Conservation (phyloP, 352 stramenopile genomes). For the Globisporangium cylindrosporum region DNA sequence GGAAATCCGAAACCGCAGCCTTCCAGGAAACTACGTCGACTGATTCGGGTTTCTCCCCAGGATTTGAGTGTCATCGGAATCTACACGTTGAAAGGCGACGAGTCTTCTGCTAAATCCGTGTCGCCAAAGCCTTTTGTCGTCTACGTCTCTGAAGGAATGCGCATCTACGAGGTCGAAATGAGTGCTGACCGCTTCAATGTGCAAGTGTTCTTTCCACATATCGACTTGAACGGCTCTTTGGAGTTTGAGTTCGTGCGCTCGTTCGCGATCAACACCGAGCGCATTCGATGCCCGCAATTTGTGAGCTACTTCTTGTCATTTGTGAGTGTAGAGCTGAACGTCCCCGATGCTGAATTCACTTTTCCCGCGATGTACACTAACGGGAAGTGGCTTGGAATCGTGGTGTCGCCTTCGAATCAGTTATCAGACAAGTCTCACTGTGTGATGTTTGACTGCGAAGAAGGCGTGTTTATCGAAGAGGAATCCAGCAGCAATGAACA, state of each 20-base stretch:
- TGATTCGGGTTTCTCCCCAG: conserved; percentile 27
- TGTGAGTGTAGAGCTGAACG: conserved; percentile 28
- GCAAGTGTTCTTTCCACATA: conserved; percentile 31
- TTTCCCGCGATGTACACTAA: conserved; percentile 43
- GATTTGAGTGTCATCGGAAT: conserved; percentile 16
- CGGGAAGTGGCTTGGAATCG: conserved; percentile 29
- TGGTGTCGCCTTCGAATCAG: conserved; percentile 21
- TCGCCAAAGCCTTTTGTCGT: conserved; percentile 28
- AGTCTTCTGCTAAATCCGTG: conserved; percentile 1
- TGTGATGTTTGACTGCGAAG: conserved; percentile 53
- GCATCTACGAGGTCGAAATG: conserved; percentile 55
- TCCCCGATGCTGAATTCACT: conserved; percentile 18
- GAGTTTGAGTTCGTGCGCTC: conserved; percentile 21
- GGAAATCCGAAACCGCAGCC: conserved; percentile 11
- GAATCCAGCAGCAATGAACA: background rate
- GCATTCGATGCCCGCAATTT: conserved; percentile 32
- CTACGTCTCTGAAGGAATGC: conserved; percentile 50
- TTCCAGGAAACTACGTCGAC: conserved; percentile 14
- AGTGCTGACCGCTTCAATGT: conserved; percentile 33
- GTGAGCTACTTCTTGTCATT: conserved; percentile 37
- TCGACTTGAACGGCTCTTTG: conserved; percentile 7
- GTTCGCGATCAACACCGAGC: conserved; percentile 40
- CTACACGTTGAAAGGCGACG: conserved; percentile 4
- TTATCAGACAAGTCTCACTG: conserved; percentile 29
- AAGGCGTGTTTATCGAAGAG: conserved; percentile 7